A percentile compares a stretch with the other conserved stretches of the same genome.
phyloP scores from a whole-genome alignment of 495 filamentous ascomycete genomes.

The Penicillium simplicissimum region DNA sequence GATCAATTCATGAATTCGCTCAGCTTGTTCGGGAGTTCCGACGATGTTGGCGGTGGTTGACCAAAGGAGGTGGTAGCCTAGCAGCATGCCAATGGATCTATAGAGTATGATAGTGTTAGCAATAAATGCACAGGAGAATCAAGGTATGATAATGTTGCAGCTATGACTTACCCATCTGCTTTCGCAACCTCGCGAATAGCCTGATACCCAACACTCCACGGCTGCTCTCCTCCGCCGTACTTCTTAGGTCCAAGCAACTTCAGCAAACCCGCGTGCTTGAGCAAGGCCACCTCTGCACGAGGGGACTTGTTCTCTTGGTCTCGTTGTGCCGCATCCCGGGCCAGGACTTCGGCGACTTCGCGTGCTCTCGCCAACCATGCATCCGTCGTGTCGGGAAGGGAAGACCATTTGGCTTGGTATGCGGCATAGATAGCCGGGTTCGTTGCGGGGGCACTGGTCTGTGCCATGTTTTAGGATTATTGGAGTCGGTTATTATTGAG shows the following conservation, averaged over 20 bases:
- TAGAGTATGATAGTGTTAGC: not conserved
- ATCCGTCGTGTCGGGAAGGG: conserved; percentile 42
- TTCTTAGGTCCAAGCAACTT: conserved; percentile 55
- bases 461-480: conserved; percentile 15
- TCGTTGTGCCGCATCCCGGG: conserved; percentile 50
- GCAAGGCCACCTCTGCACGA: conserved; percentile 53
- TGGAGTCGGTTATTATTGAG: not conserved
- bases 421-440: conserved; percentile 53
- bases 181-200: conserved; percentile 60
- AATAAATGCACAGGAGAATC: too few relatives aligned
- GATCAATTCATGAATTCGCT: conserved; percentile 53
- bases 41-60: conserved; percentile 56
- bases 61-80: conserved; percentile 65
- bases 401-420: conserved; percentile 49
- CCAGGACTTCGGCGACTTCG: conserved; percentile 54
- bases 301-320: conserved; percentile 60
- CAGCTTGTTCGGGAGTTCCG: conserved; percentile 54
- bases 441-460: conserved; percentile 31
- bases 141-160: too few relatives aligned
- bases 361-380: conserved; percentile 54
- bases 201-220: conserved; percentile 58
- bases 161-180: conserved; percentile 47
- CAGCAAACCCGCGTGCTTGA: conserved; percentile 57
- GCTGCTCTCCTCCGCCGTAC: conserved; percentile 58
- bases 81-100: conserved; percentile 56